Percentiles rank a stretch among this genome's conserved stretches.
Conservation (phyloP, 768 basidiomycete genomes). For the Hygrocybe coccinea region DNA sequence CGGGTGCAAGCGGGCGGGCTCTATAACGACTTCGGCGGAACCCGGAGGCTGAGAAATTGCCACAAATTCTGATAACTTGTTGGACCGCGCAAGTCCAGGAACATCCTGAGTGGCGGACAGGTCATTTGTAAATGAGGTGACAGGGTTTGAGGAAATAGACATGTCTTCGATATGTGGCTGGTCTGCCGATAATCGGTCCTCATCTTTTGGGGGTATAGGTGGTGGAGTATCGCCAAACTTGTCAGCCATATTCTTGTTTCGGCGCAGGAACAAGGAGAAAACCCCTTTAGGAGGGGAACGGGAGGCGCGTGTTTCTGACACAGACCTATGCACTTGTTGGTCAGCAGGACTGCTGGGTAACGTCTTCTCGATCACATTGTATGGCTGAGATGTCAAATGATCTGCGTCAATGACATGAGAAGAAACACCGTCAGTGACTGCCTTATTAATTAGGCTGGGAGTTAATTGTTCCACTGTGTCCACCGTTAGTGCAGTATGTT, state of each 20-base stretch:
- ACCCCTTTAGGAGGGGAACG: constrained; percentile 19
- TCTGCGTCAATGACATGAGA: background rate
- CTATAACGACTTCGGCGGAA: too few relatives aligned
- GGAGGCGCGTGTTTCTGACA: constrained; percentile 9
- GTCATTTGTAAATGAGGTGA: constrained; percentile 7
- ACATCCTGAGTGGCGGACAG: background rate
- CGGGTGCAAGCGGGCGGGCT: background rate
- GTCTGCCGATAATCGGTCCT: constrained; percentile 14
- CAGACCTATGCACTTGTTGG: constrained; percentile 13
- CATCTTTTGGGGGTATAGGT: constrained; percentile 47
- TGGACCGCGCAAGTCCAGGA: background rate
- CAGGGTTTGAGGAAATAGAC: background rate
- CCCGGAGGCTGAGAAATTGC: too few relatives aligned
- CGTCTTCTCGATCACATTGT: background rate
- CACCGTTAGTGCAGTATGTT: constrained; percentile 44
- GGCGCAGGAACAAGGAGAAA: constrained; percentile 36
- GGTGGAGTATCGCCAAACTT: constrained; percentile 26
- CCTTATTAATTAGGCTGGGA: constrained; percentile 34
- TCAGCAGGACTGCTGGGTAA: constrained; percentile 1
- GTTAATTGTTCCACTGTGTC: constrained; percentile 44
- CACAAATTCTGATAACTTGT: background rate
- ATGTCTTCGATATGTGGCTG: background rate
- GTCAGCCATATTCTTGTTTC: constrained; percentile 30
- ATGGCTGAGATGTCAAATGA: background rate
- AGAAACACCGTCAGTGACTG: constrained; percentile 29